Conservation (phyloP, 371 early-diverging fungal genomes). For the Mucor irregularis region DNA sequence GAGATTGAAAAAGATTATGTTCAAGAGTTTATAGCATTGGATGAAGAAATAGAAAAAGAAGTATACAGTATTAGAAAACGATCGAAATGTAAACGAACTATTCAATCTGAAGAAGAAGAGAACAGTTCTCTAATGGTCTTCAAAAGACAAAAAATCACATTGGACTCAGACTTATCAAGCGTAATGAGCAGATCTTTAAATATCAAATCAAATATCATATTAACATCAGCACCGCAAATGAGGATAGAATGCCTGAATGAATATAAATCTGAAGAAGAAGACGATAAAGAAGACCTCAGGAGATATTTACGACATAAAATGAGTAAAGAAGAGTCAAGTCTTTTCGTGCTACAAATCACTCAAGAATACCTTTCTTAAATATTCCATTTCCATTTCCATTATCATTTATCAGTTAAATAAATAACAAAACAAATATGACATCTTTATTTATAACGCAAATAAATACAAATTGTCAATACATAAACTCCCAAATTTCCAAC, state of each 20-base stretch:
- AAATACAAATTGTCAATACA: slow-evolving; percentile 11
- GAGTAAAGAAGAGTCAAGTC: background rate
- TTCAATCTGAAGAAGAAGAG: background rate
- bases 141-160: slow-evolving; percentile 1
- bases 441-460: background rate
- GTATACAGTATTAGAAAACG: background rate
- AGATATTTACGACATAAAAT: background rate
- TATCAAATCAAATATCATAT: background rate
- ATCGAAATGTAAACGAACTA: too few species aligned
- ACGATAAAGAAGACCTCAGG: background rate
- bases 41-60: background rate
- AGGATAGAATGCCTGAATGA: background rate
- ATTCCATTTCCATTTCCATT: background rate
- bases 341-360: background rate
- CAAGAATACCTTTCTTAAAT: slow-evolving; percentile 8
- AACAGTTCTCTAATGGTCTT: background rate
- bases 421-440: background rate
- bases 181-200: slow-evolving; percentile 2
- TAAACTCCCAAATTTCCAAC: slow-evolving; percentile 42
- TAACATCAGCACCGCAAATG: too few species aligned
- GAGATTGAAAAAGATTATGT: background rate
- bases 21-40: too few species aligned
- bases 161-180: background rate
- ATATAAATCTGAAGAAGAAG: slow-evolving; percentile 7
- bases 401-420: background rate